Evolutionary conservation across 257 asterid species (phyloP).

Genomic region (Catharanthus roseus): DNA sequence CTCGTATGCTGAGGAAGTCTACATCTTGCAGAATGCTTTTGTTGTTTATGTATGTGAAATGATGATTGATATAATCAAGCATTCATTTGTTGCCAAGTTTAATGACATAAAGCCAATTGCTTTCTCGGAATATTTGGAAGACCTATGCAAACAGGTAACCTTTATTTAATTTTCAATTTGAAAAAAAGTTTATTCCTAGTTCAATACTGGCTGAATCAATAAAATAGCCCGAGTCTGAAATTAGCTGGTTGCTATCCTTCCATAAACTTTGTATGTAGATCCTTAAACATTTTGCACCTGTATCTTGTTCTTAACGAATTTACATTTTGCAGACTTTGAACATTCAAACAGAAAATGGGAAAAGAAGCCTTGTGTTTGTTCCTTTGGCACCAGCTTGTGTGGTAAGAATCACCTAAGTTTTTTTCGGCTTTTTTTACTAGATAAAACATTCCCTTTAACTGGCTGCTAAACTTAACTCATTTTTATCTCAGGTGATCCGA

Average conservation of each 20-base stretch:
- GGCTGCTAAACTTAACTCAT: not conserved
- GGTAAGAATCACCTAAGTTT: constrained; percentile 42
- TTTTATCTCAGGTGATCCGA: constrained; percentile 66
- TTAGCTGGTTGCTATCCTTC: not conserved
- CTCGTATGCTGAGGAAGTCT: constrained; percentile 13
- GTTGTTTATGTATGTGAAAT: constrained; percentile 80
- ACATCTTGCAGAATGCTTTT: constrained; percentile 74
- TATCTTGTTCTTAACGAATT: not conserved
- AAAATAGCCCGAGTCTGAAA: not conserved
- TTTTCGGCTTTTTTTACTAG: not conserved
- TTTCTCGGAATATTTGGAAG: constrained; percentile 92
- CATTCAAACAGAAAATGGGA: constrained; percentile 55
- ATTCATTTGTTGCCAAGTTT: constrained; percentile 93
- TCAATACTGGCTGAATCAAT: not conserved
- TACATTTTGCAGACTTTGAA: constrained; percentile 49
- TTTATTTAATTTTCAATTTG: not conserved
- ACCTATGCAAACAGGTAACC: constrained; percentile 92
- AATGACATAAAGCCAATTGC: constrained; percentile 83
- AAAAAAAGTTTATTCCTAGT: not conserved
- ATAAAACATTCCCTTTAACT: not conserved
- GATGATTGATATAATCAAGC: constrained; percentile 85
- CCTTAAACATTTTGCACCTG: not conserved
- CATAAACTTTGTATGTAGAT: not conserved
- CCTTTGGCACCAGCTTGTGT: constrained; percentile 97
- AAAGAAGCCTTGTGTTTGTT: constrained; percentile 68